Evolutionary conservation across 805 yeast genomes (phyloP).

Genomic region (Saccharomyces mikatae): DNA sequence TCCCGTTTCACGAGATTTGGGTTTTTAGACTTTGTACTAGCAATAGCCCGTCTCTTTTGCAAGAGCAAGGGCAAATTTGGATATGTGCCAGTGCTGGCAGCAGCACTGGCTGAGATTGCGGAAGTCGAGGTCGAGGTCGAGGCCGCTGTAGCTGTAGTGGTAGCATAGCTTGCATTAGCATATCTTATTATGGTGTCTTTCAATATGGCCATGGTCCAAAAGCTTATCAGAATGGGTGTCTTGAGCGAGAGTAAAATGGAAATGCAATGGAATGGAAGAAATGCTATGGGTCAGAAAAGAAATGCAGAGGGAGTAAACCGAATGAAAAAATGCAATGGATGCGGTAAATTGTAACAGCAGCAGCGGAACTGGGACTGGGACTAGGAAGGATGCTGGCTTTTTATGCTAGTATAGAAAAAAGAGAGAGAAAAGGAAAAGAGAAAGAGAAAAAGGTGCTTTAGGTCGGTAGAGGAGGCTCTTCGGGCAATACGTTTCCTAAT

Average conservation of each 20-base stretch:
- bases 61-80: conserved; percentile 7
- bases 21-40: conserved; percentile 14
- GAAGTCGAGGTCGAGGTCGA: neutral
- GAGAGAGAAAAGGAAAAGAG: neutral
- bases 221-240: neutral
- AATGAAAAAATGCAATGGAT: neutral
- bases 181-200: neutral
- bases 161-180: neutral
- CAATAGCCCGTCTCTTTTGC: conserved; percentile 15
- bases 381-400: neutral
- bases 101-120: neutral
- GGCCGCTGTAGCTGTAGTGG: neutral
- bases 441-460: neutral
- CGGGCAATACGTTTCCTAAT: neutral
- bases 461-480: neutral
- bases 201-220: neutral
- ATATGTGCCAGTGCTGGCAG: neutral
- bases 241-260: neutral
- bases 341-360: neutral
- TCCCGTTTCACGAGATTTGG: conserved; percentile 39
- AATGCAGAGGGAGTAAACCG: neutral
- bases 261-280: neutral
- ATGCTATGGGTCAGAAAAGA: neutral
- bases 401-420: neutral
- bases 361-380: neutral